phyloP scores from a whole-genome alignment of 768 basidiomycete species.

The Tricholoma saponaceum region DNA sequence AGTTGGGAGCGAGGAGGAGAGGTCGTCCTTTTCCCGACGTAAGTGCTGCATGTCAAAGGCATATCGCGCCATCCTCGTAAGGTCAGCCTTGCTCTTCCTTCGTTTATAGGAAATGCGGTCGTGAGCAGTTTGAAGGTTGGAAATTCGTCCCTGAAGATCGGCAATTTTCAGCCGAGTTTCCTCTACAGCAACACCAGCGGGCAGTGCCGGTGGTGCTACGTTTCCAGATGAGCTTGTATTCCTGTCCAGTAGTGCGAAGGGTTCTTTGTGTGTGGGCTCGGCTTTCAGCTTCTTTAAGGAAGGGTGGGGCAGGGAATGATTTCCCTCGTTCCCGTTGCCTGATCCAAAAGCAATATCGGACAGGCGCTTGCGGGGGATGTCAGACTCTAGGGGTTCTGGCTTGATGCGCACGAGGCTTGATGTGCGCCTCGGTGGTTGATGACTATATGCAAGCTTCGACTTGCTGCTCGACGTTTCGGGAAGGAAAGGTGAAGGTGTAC shows the following conservation, averaged over 20 bases:
- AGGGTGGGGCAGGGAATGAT: background rate
- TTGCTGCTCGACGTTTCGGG: constrained; percentile 2
- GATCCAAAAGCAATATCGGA: constrained; percentile 23
- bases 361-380: constrained; percentile 34
- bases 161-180: constrained; percentile 12
- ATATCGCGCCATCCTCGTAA: constrained; percentile 4
- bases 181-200: constrained; percentile 9
- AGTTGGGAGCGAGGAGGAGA: constrained; percentile 9
- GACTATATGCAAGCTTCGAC: background rate
- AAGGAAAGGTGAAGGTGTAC: background rate
- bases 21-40: constrained; percentile 11
- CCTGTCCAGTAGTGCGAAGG: constrained; percentile 17
- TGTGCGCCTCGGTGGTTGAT: background rate
- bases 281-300: constrained; percentile 26
- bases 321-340: constrained; percentile 3
- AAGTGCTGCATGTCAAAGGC: constrained; percentile 4
- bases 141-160: constrained; percentile 11
- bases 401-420: constrained; percentile 9
- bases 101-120: constrained; percentile 11
- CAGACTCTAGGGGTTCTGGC: constrained; percentile 16
- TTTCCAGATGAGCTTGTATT: constrained; percentile 9
- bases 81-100: constrained; percentile 11
- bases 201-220: background rate
- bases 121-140: constrained; percentile 5
- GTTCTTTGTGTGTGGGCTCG: constrained; percentile 21